Evolutionary conservation across 2,329 filamentous ascomycete genomes (phyloP), one percentile per base, ranked within the genome.

Genomic region (Karstenula rhodostoma): DNA sequence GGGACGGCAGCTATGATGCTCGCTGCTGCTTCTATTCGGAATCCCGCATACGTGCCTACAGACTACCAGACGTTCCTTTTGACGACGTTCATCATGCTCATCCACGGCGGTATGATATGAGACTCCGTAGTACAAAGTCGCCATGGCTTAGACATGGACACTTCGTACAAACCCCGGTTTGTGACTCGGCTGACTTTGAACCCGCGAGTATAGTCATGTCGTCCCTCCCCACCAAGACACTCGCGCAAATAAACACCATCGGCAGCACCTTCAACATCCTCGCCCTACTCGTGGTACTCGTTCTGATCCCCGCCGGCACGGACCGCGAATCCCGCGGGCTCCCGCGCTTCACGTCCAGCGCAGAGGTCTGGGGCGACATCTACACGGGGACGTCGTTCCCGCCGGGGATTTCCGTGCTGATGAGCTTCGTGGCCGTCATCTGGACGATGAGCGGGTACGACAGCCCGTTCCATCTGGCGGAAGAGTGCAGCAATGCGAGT

Each of bases 401-500:
- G 0, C 83, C 88, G 56, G 90, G 90, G 19, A 80, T 92, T 22
- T 85, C 87, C 0, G 83, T 92, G 0, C 80, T 92, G 27, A 91
- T 92, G 89, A 87, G 84, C 23, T 93, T 92, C 73, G 84, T 90
- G 46, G 84, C 85, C 29, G 88, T 90, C 35, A 89, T 90, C 63
- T 90, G 88, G 88, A 90, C 87, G 5, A 89, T 88, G 81, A 72
- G 84, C 82, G 87, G 88, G 43, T 90, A 90, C 71, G 89, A 91
- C 74, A 84, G 84, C 0, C 86, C 89, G 0, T 92, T 92, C 74
- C 90, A 92, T 77, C 77, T 92, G n/a, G 85, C 87, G 3, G 90
- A 93, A 71, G 90, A 93, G 75, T 92, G 90, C 76, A 88, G 87
- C 61, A 92, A 92, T 67, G 90, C 90, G 29, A 87, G 86, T 66